A percentile compares a stretch with the other conserved stretches of the same genome.
Conservation (phyloP, 768 basidiomycete genomes). For the Auriscalpium vulgare region DNA sequence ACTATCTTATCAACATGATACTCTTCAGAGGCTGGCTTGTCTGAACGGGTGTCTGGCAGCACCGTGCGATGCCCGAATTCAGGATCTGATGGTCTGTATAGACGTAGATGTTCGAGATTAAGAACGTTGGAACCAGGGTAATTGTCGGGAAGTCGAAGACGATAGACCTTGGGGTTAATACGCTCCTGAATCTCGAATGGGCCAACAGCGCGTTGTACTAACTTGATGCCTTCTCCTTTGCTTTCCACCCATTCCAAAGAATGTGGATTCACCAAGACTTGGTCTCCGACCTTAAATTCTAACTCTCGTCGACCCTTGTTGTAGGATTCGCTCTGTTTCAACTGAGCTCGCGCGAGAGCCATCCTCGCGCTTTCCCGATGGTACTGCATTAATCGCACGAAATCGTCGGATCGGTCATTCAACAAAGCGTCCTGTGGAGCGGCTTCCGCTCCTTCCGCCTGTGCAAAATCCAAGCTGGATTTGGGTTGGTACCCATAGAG, state of each 20-base stretch:
- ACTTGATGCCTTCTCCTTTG: slow-evolving; percentile 18
- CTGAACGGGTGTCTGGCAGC: neutral
- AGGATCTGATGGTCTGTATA: slow-evolving; percentile 12
- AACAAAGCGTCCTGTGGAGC: too few relatives aligned
- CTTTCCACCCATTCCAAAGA: slow-evolving; percentile 11
- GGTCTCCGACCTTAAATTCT: slow-evolving; percentile 18
- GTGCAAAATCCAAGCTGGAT: neutral
- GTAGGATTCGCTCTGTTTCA: slow-evolving; percentile 7
- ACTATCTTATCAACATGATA: slow-evolving; percentile 4
- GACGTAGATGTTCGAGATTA: slow-evolving; percentile 18
- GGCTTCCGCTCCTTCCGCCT: neutral
- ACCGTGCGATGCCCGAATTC: slow-evolving; percentile 5
- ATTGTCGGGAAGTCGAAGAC: slow-evolving; percentile 10
- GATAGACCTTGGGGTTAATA: slow-evolving; percentile 17
- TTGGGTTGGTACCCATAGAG: slow-evolving; percentile 14
- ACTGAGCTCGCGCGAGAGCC: slow-evolving; percentile 14
- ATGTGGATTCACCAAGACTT: slow-evolving; percentile 17
- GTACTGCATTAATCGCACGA: neutral
- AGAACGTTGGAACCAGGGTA: slow-evolving; percentile 18
- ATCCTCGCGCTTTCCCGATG: slow-evolving; percentile 6
- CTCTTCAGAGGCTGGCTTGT: slow-evolving; percentile 1
- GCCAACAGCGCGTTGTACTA: slow-evolving; percentile 14
- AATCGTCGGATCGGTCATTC: neutral
- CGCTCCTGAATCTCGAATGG: slow-evolving; percentile 19
- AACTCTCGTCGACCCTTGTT: slow-evolving; percentile 9